A percentile compares a stretch with the other conserved stretches of the same genome.
These are phyloP conservation scores for Penicillium sp. DNA, from an alignment of 2,329 filamentous ascomycete genomes.

Conservation along the genomic window DNA sequence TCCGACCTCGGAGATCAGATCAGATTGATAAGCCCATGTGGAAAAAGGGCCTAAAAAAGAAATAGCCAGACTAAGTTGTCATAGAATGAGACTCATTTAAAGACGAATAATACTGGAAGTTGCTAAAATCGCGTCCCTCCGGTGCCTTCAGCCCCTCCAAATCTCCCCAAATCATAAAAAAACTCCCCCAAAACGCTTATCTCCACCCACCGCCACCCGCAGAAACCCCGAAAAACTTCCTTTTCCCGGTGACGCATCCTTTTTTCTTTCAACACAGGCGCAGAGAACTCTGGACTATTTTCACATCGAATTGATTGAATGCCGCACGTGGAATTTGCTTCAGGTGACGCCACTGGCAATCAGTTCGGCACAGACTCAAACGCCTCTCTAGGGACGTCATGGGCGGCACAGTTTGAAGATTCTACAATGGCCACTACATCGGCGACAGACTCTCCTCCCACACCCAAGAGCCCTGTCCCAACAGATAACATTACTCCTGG, in stretches of 20 bases:
- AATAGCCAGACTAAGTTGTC: background rate
- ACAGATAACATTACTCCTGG: slow-evolving; percentile 66
- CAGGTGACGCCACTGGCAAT: slow-evolving; percentile 6
- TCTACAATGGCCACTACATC: slow-evolving; percentile 36
- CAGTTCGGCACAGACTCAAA: slow-evolving; percentile 17
- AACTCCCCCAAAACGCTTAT: slow-evolving; percentile 18
- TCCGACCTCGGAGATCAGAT: slow-evolving; percentile 30
- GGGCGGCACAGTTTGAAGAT: slow-evolving; percentile 34
- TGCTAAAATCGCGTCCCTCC: slow-evolving; percentile 1
- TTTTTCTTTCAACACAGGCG: background rate
- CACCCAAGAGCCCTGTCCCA: slow-evolving; percentile 18
- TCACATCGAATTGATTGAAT: slow-evolving; percentile 15
- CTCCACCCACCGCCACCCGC: slow-evolving; percentile 28
- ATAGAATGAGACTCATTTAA: slow-evolving; percentile 11
- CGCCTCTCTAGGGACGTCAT: slow-evolving; percentile 28
- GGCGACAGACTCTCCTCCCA: slow-evolving; percentile 25
- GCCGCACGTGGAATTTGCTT: slow-evolving; percentile 15
- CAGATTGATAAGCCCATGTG: slow-evolving; percentile 28
- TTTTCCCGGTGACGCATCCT: slow-evolving; percentile 19
- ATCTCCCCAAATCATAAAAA: background rate
- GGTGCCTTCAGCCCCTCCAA: background rate
- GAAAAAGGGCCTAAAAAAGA: background rate
- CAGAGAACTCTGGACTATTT: background rate
- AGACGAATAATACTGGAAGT: background rate
- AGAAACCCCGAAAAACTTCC: slow-evolving; percentile 30